Base-by-base conservation (phyloP, 2,329 filamentous ascomycete species). In the Blastomyces percursus region DNA sequence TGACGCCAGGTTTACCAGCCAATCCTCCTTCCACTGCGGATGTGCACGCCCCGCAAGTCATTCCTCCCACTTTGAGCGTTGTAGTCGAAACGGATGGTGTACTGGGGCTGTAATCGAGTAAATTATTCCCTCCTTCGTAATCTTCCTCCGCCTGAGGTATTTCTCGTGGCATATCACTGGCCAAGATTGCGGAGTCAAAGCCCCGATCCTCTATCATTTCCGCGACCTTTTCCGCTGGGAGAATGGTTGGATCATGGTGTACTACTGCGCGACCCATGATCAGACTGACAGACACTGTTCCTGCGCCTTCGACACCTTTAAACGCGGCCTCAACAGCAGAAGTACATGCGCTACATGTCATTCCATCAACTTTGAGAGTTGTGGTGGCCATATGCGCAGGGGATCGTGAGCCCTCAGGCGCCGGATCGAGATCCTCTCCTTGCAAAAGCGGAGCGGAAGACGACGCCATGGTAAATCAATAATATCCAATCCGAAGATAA, bases 201-300 rank as follows among this genome's bases (percentile, higher is more conserved):
- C 92, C 92, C 64, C 90, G 84, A 74, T 96, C 91, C 70, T 96
- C 91, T 67, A 96, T 94, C 44, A 89, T 91, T 67, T 96, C 90
- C 72, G 84, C 85, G 64, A 97, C 83, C 68, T 87, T 79, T 46
- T 92, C 88, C 64, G 91, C 83, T 16, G 90, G 78, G 61, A 97
- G 83, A 60, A 84, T 82, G 62, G 82, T 78, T 1, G 90, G 85
- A 75, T 97, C 88, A 76, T 99, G 94, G 76, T 92, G 88, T 44
- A 97, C 81, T 51, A 97, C 92, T n/a, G 93, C 94, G 64, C 93
- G 86, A 75, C 96, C 92, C 86, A 96, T 96, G 62, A 96, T 89
- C 69, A 99, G 79, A 73, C 91, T 96, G 70, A 99, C 89, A 11
- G 91, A 95, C 64, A 97, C 91, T 69, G 83, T 91, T 66, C 88